phyloP scores from a whole-genome alignment of 305 asterid species.

The Andrographis paniculata region DNA sequence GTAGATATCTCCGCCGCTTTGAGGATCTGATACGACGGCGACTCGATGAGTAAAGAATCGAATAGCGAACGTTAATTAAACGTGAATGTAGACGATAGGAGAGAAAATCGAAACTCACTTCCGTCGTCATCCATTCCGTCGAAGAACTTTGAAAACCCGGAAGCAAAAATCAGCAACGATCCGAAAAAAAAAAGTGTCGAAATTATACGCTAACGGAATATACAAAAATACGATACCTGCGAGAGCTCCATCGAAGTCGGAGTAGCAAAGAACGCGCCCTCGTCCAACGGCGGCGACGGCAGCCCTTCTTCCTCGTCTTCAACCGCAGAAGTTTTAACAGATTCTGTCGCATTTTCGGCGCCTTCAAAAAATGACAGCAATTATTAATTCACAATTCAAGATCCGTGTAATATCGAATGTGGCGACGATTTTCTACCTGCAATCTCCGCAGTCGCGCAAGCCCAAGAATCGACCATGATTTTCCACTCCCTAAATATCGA shows the following conservation, averaged over 20 bases:
- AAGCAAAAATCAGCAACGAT: constrained; percentile 19
- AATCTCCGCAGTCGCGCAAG: constrained; percentile 40
- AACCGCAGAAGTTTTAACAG: constrained; percentile 51
- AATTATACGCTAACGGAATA: background rate
- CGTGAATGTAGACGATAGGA: constrained; percentile 17
- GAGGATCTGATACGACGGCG: constrained; percentile 72
- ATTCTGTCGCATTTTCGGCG: constrained; percentile 59
- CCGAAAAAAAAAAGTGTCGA: no score
- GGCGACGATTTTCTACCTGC: no score
- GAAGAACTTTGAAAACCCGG: constrained; percentile 51
- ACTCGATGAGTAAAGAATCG: constrained; percentile 40
- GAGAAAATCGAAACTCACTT: constrained; percentile 65
- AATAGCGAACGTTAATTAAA: constrained; percentile 33
- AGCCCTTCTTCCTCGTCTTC: constrained; percentile 80
- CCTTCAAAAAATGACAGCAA: constrained; percentile 14
- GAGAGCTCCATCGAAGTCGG: constrained; percentile 67
- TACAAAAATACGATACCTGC: constrained; percentile 40
- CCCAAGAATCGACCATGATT: constrained; percentile 70
- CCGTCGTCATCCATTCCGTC: constrained; percentile 97
- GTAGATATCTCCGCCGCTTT: constrained; percentile 60
- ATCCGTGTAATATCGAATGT: no score
- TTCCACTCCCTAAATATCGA: constrained; percentile 70
- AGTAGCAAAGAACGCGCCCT: constrained; percentile 63
- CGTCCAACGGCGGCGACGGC: constrained; percentile 95
- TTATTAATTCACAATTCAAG: constrained; percentile 2